Evolutionary conservation across 225 moss, liverwort and hornwort genomes (phyloP), one percentile per base, ranked within the genome.

Genomic region (Pleurozium schreberi): DNA sequence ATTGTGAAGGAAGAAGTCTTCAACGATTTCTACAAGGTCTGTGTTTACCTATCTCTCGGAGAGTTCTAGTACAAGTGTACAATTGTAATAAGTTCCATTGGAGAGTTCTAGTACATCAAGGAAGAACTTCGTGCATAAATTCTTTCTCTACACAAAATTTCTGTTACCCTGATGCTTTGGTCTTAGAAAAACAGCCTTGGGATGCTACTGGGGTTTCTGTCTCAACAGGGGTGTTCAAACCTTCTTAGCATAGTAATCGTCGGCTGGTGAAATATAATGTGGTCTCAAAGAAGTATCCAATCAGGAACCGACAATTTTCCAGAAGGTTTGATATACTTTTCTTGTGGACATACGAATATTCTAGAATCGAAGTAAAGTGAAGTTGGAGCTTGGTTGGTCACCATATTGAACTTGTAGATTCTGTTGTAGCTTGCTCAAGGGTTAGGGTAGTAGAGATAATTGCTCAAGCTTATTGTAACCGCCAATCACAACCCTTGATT

Each of bases 1-100:
- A 99, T 99, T 85, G 97, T 99, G 50, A 96, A 95, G 77, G 96
- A 97, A 4, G 96, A 97, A 76, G 98, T 99, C 16, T 97, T 99
- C 80, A 97, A 96, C 77, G 96, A 97, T 90, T 99, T 99, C 66
- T 96, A 96, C 90, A 95, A 96, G 97, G 97, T 97, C 52, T 30
- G 34, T 76, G 61, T 40, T 59, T 95, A 63, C 28, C 86, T 63
- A 42, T 52, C 40, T 53, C 50, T 58, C 40, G 28, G 59, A 80
- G 27, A 28, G 8, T 40, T 58, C 8, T 59, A 40, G 59, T 40
- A 19, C 58, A 58, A 28, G 27, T 47, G 74, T 21, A 47, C 14
- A 85, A 36, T 7, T 60, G 33, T 49, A 60, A 19, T 34, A 73
- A 34, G 36, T 36, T 40, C 47, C 58, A 60, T 60, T 34, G 26